A percentile compares a stretch with the other conserved stretches of the same genome.
These are phyloP conservation scores for Termitomyces sp. DNA, from an alignment of 768 basidiomycete species.

Conservation along the genomic window DNA sequence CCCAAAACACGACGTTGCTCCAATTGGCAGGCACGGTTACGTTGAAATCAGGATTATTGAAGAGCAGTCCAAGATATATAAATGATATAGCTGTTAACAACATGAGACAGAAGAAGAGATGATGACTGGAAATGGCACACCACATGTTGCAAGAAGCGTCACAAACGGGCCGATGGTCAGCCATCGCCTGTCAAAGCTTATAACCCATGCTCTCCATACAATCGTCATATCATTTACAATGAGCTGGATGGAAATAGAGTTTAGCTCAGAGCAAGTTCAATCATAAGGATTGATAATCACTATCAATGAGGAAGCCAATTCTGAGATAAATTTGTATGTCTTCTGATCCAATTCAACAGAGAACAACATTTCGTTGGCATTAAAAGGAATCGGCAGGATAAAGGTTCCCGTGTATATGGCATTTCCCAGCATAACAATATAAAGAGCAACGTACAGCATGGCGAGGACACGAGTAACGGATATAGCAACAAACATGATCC, in stretches of 20 bases:
- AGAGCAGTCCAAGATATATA: background rate
- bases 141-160: background rate
- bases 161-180: background rate
- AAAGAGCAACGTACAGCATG: background rate
- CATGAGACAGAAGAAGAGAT: background rate
- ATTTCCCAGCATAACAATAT: too few species aligned
- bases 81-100: too few species aligned
- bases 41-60: background rate
- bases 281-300: background rate
- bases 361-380: background rate
- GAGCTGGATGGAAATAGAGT: background rate
- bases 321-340: background rate
- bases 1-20: background rate
- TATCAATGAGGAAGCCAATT: background rate
- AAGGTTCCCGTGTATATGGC: too few species aligned
- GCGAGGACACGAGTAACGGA: background rate
- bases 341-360: background rate
- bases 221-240: background rate
- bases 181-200: background rate
- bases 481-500: background rate
- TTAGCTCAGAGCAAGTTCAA: background rate
- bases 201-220: background rate
- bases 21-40: fast-evolving
- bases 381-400: too few species aligned
- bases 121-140: background rate